Percentiles rank a stretch among this genome's conserved stretches.
These are phyloP conservation scores for Oemleria cerasiformis DNA, from an alignment of 306 rosid genomes.

Conservation along the genomic window DNA sequence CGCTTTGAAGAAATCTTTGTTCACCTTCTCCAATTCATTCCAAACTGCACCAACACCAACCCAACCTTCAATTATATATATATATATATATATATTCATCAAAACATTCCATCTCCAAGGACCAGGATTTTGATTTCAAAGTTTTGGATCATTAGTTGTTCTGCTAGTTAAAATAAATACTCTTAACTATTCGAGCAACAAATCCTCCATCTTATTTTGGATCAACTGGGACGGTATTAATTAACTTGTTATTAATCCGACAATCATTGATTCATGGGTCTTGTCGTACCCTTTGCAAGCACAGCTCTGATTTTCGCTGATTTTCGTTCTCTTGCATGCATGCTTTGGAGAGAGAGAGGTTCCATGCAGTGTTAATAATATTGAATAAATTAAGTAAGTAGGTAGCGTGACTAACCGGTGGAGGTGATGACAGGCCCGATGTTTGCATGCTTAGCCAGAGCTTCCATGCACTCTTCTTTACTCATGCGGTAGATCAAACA, in stretches of 20 bases:
- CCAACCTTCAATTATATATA: neutral
- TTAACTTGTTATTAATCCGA: no score
- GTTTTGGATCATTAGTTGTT: no score
- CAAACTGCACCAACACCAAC: conserved; percentile 55
- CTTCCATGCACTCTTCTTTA: conserved; percentile 91
- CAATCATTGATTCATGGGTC: no score
- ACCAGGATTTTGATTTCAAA: no score
- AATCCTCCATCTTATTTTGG: no score
- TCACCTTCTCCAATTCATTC: conserved; percentile 89
- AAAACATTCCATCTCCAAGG: neutral
- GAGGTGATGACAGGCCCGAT: conserved; percentile 83
- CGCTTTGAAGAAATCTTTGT: conserved; percentile 75
- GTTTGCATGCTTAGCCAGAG: conserved; percentile 84
- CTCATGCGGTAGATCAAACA: conserved; percentile 83
- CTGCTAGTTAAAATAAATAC: no score
- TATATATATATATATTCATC: neutral
- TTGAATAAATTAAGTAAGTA: no score
- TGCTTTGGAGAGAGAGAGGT: neutral
- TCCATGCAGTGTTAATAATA: no score
- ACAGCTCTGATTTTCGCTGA: neutral
- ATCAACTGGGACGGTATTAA: no score
- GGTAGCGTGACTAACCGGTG: conserved; percentile 46
- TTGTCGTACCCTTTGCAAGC: neutral
- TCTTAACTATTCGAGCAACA: no score
- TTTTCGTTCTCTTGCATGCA: neutral